Percentiles rank a stretch among this genome's conserved stretches.
These are phyloP conservation scores for Artemisia tridentata DNA, from an alignment of 129 eudicot genomes.

Conservation along the genomic window DNA sequence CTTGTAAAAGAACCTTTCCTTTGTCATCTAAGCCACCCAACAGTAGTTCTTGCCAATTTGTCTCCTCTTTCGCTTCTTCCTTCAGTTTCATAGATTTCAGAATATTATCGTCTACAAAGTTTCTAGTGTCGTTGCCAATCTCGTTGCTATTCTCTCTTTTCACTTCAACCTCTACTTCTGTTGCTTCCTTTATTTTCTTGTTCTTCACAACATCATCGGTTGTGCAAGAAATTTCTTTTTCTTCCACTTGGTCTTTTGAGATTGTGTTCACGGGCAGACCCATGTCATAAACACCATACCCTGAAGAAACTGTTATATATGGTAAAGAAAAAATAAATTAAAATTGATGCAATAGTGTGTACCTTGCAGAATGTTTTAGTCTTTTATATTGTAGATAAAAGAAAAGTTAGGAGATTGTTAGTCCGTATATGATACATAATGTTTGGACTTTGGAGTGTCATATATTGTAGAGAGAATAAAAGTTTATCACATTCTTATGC, in stretches of 20 bases:
- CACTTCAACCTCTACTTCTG: neutral
- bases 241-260: constrained; percentile 15
- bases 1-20: constrained; percentile 66
- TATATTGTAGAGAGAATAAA: neutral
- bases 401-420: too few species aligned
- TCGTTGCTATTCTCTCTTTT: neutral
- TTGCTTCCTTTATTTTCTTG: neutral
- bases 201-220: neutral
- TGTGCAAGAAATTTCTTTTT: constrained; percentile 6
- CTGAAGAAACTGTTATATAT: neutral
- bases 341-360: neutral
- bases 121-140: neutral
- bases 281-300: neutral
- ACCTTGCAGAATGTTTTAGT: neutral
- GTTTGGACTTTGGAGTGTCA: neutral
- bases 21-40: constrained; percentile 64
- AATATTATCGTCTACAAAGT: neutral
- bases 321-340: neutral
- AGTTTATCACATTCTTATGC: neutral
- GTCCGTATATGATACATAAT: too few species aligned
- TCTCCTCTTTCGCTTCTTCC: constrained; percentile 15
- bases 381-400: too few species aligned
- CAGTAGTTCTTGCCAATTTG: constrained; percentile 66
- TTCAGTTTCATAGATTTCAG: neutral
- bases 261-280: neutral